phyloP scores from a whole-genome alignment of 176 grass and related monocot species.

The Ensete ventricosum region DNA sequence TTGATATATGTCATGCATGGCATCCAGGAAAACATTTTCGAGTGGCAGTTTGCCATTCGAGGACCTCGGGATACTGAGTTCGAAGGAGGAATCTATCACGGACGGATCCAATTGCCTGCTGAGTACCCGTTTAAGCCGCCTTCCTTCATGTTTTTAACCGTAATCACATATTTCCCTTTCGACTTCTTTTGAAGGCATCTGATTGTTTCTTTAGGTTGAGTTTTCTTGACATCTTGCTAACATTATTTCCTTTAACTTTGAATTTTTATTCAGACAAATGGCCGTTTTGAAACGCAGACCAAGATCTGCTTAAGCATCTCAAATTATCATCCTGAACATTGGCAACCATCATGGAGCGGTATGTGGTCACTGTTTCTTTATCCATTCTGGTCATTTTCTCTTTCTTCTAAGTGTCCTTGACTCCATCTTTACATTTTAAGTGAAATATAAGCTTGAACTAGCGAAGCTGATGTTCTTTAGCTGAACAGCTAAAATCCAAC shows the following conservation, averaged over 20 bases:
- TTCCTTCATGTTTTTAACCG: slow-evolving; percentile 89
- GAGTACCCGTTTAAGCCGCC: slow-evolving; percentile 97
- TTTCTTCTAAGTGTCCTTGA: background rate
- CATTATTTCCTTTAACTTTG: slow-evolving; percentile 7
- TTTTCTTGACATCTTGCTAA: slow-evolving; percentile 10
- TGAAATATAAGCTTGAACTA: too few species aligned
- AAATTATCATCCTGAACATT: slow-evolving; percentile 96
- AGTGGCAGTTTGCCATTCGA: slow-evolving; percentile 97
- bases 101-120: slow-evolving; percentile 81
- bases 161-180: slow-evolving; percentile 14
- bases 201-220: background rate
- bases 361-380: slow-evolving; percentile 10
- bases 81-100: slow-evolving; percentile 95
- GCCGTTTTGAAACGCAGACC: slow-evolving; percentile 94
- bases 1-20: slow-evolving; percentile 7
- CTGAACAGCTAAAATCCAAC: too few species aligned
- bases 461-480: too few species aligned
- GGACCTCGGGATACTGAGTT: slow-evolving; percentile 86
- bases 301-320: slow-evolving; percentile 99
- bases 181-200: background rate
- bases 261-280: slow-evolving; percentile 62
- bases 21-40: slow-evolving; percentile 85
- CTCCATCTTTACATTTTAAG: too few species aligned
- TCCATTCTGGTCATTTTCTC: background rate
- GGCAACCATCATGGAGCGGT: slow-evolving; percentile 99